Percentiles rank a stretch among this genome's conserved stretches.
phyloP scores from a whole-genome alignment of 2,329 filamentous ascomycete genomes.

The Colletotrichum sp. region DNA sequence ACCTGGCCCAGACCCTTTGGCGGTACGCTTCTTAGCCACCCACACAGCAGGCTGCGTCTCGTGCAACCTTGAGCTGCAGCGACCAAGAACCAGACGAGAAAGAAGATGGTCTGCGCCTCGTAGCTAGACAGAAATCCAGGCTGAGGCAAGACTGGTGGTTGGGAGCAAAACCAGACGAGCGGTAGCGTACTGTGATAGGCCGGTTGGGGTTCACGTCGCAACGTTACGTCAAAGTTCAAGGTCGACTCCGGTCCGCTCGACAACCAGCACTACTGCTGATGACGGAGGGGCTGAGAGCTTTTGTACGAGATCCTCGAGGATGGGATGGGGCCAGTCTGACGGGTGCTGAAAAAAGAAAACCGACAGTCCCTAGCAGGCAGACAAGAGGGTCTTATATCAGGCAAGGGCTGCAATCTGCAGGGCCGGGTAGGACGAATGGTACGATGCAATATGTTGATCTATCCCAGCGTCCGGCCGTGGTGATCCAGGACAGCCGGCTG shows the following conservation, averaged over 20 bases:
- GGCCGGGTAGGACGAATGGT: not conserved
- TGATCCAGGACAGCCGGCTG: not conserved
- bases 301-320: not conserved
- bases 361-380: not conserved
- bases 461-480: not conserved
- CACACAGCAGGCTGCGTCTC: not conserved
- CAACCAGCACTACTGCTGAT: not conserved
- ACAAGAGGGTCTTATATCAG: not conserved
- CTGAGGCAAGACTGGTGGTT: conserved; percentile 6
- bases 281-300: conserved; percentile 10
- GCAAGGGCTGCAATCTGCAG: not conserved
- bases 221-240: conserved; percentile 19
- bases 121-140: not conserved
- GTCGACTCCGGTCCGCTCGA: not conserved
- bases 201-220: not conserved
- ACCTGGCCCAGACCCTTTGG: not conserved
- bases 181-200: not conserved
- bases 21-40: not conserved
- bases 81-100: not conserved
- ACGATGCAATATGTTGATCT: not conserved
- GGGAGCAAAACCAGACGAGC: not conserved
- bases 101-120: not conserved
- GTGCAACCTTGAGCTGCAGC: not conserved
- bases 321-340: not conserved
- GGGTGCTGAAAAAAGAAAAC: not conserved